Evolutionary conservation across 2,329 filamentous ascomycete genomes (phyloP).

Genomic region (Madurella fahalii): DNA sequence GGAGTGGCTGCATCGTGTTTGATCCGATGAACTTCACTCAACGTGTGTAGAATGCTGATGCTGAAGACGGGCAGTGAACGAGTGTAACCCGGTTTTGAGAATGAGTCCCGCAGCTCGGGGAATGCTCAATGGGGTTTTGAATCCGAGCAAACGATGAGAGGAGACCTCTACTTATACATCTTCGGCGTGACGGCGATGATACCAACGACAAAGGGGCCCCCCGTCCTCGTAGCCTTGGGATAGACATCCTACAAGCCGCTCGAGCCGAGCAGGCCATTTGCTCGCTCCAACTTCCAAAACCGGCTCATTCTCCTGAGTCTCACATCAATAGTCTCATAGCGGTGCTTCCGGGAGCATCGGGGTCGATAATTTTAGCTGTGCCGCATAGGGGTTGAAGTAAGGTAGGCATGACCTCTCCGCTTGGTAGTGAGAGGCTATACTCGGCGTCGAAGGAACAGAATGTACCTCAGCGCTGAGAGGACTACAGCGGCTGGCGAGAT

Average conservation of each 20-base stretch:
- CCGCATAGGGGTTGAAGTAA: constrained; percentile 2
- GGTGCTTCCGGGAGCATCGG: constrained; percentile 3
- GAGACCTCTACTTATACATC: neutral
- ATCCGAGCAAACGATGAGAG: no score
- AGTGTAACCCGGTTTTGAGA: neutral
- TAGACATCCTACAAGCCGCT: neutral
- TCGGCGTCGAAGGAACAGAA: neutral
- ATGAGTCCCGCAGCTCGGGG: no score
- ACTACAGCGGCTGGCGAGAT: neutral
- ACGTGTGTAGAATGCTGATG: neutral
- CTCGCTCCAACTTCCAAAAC: neutral
- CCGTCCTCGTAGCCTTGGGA: neutral
- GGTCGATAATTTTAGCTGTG: constrained; percentile 12
- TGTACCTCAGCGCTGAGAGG: neutral
- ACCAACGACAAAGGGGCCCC: neutral
- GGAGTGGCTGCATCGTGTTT: constrained; percentile 13
- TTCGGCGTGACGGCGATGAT: neutral
- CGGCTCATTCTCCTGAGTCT: constrained; percentile 4
- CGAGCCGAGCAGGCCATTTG: neutral
- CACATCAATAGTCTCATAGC: constrained; percentile 2
- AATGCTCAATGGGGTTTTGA: no score
- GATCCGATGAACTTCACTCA: neutral
- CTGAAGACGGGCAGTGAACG: neutral
- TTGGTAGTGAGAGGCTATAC: neutral
- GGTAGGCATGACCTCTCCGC: no score